These are phyloP conservation scores for Adansonia madagascariensis DNA, from an alignment of 441 rosid genomes.

Conservation along the genomic window DNA sequence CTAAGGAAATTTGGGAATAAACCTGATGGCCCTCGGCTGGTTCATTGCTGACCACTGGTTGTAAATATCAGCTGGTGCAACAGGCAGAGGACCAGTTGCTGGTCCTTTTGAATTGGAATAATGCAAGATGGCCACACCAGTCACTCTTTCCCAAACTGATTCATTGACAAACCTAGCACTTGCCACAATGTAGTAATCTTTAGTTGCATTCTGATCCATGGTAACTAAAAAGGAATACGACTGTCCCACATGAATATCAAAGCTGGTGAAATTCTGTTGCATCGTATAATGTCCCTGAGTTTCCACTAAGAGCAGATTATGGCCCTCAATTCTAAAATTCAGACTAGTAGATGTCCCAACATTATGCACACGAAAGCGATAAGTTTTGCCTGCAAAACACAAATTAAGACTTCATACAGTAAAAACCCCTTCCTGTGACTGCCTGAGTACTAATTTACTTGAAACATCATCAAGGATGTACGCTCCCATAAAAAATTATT, in stretches of 20 bases:
- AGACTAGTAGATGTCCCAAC: constrained; percentile 86
- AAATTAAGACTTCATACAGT: not conserved
- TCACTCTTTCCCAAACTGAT: constrained; percentile 81
- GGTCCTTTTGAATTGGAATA: constrained; percentile 90
- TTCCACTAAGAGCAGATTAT: constrained; percentile 80
- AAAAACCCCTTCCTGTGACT: not conserved
- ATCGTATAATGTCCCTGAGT: constrained; percentile 76
- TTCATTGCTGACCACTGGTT: constrained; percentile 77
- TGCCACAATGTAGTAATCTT: constrained; percentile 89
- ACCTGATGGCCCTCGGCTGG: constrained; percentile 88
- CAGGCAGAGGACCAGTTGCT: constrained; percentile 79
- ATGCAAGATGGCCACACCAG: constrained; percentile 90
- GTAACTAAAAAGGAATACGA: constrained; percentile 85
- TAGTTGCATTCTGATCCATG: constrained; percentile 83
- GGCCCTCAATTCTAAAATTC: constrained; percentile 92
- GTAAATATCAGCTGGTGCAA: constrained; percentile 65
- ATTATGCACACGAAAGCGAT: constrained; percentile 78
- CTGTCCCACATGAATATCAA: constrained; percentile 91
- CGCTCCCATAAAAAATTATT: not conserved
- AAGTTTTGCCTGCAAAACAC: constrained; percentile 74
- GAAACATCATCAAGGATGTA: not conserved
- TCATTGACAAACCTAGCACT: constrained; percentile 93
- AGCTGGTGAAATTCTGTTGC: constrained; percentile 68
- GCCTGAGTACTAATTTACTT: not conserved
- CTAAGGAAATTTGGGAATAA: constrained; percentile 24